Evolutionary conservation across 306 rosid genomes (phyloP).

Genomic region (Nissolia schottii): DNA sequence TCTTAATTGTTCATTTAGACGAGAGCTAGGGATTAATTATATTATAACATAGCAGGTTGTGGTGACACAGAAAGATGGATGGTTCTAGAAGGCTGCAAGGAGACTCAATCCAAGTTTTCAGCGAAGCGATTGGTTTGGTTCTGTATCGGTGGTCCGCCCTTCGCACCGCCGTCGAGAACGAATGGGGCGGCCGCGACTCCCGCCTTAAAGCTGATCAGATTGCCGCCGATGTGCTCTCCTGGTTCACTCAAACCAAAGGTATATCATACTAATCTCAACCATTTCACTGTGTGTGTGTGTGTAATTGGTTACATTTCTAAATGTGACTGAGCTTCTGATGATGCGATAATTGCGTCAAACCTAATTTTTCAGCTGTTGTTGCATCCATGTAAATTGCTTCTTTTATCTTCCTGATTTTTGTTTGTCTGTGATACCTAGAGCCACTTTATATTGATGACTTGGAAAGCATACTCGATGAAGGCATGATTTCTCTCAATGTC

Average conservation of each 20-base stretch:
- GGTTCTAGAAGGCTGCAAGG: not conserved
- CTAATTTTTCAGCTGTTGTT: no score
- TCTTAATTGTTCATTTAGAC: no score
- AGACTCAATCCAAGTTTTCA: conserved; percentile 23
- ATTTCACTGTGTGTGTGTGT: no score
- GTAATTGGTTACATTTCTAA: no score
- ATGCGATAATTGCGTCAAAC: no score
- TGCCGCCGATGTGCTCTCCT: conserved; percentile 37
- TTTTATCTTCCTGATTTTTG: not conserved
- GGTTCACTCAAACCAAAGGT: conserved; percentile 51
- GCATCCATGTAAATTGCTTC: not conserved
- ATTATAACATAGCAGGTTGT: no score
- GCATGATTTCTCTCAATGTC: conserved; percentile 46
- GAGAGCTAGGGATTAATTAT: no score
- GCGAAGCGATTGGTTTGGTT: conserved; percentile 46
- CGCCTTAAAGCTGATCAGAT: conserved; percentile 43
- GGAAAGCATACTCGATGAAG: conserved; percentile 51
- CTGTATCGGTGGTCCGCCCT: conserved; percentile 58
- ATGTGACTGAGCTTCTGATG: no score
- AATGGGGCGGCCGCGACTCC: conserved; percentile 79
- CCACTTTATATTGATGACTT: conserved; percentile 72
- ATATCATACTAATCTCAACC: no score
- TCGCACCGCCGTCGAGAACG: conserved; percentile 55
- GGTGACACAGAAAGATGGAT: conserved; percentile 5
- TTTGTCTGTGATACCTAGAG: conserved; percentile 28